phyloP scores from a whole-genome alignment of 2,329 filamentous ascomycete species.

The Penicillium sp. region DNA sequence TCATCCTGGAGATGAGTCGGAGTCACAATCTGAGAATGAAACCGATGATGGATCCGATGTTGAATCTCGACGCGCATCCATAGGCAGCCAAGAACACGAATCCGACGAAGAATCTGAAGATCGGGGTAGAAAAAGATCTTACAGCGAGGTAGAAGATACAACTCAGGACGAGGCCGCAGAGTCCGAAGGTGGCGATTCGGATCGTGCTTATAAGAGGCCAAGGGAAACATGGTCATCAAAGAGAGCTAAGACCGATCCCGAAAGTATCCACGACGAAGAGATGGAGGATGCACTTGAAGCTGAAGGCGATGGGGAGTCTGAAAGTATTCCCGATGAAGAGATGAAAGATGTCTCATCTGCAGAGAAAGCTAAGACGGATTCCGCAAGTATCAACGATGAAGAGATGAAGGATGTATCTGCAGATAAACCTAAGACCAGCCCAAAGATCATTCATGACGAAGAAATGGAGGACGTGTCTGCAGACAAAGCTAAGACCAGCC shows the following conservation, averaged over 20 bases:
- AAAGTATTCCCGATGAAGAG: background rate
- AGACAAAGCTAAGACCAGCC: background rate
- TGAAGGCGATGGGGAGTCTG: background rate
- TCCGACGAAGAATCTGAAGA: background rate
- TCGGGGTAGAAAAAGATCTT: background rate
- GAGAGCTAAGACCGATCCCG: background rate
- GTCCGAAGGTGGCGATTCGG: background rate
- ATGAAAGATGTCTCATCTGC: background rate
- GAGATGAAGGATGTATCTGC: background rate
- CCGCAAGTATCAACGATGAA: background rate
- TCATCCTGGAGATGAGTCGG: background rate
- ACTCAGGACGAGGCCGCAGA: background rate
- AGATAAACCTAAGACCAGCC: no score
- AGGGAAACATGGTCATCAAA: no score
- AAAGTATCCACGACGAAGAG: background rate
- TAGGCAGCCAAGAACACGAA: background rate
- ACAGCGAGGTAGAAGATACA: background rate
- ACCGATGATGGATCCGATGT: background rate
- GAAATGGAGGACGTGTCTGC: no score
- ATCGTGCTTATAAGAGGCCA: no score
- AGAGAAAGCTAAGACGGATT: no score
- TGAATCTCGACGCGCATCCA: background rate
- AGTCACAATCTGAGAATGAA: background rate
- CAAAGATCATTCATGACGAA: no score
- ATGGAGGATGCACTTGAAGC: background rate